These are phyloP conservation scores for Aquilaria agallochum DNA, from an alignment of 441 rosid genomes.

Conservation along the genomic window DNA sequence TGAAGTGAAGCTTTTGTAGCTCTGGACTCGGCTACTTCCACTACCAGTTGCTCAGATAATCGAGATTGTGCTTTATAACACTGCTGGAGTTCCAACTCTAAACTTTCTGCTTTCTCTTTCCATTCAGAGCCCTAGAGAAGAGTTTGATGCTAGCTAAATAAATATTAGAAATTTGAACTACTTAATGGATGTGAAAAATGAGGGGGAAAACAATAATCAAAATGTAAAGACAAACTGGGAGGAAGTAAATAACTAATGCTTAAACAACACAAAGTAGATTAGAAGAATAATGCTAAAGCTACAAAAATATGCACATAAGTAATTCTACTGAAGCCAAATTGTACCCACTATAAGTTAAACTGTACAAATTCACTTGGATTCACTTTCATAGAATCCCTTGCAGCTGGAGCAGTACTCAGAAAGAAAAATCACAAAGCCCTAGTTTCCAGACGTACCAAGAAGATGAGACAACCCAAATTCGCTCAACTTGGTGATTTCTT, in stretches of 20 bases:
- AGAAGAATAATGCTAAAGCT: background rate
- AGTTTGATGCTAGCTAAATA: slow-evolving; percentile 12
- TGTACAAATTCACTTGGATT: no score
- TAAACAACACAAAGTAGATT: background rate
- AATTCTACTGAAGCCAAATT: background rate
- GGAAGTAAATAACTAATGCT: background rate
- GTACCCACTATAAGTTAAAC: no score
- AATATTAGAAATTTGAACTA: slow-evolving; percentile 7
- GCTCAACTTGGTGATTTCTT: no score
- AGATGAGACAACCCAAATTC: no score
- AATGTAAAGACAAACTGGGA: no score
- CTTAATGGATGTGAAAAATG: background rate
- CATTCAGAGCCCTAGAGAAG: slow-evolving; percentile 79
- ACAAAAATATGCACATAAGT: background rate
- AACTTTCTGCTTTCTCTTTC: slow-evolving; percentile 85
- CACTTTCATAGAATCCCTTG: no score
- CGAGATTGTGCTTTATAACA: slow-evolving; percentile 90
- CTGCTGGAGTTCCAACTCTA: slow-evolving; percentile 83
- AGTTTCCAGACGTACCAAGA: no score
- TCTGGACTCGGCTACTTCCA: slow-evolving; percentile 84
- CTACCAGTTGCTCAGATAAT: slow-evolving; percentile 83
- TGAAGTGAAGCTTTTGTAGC: slow-evolving; percentile 58
- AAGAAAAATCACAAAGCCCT: no score
- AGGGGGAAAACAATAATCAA: background rate
- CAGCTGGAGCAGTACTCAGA: no score